phyloP scores from a whole-genome alignment of 805 yeast genomes.

The Komagataella pseudopastoris region DNA sequence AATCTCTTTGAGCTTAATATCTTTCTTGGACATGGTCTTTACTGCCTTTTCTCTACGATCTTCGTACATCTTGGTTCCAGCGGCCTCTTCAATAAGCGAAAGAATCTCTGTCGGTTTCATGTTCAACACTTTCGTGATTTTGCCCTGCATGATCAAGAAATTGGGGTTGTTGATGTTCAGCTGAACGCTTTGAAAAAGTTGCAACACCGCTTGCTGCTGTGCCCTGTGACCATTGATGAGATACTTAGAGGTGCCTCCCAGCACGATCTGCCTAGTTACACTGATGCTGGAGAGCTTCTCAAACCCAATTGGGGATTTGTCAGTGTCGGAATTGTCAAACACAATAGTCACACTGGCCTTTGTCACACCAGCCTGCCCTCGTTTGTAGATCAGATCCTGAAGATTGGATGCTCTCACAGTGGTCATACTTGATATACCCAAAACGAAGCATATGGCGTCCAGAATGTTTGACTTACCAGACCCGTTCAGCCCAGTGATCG shows the following conservation, averaged over 20 bases:
- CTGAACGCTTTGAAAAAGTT: conserved; percentile 87
- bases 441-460: conserved; percentile 96
- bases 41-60: conserved; percentile 87
- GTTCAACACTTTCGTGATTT: conserved; percentile 90
- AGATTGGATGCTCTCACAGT: conserved; percentile 88
- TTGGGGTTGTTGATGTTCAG: conserved; percentile 94
- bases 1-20: conserved; percentile 70
- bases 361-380: conserved; percentile 97
- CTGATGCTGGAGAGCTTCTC: conserved; percentile 67
- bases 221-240: conserved; percentile 93
- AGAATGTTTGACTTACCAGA: conserved; percentile 94
- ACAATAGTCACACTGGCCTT: conserved; percentile 95
- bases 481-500: conserved; percentile 95
- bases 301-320: conserved; percentile 79
- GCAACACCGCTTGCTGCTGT: conserved; percentile 84
- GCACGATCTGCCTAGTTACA: conserved; percentile 79
- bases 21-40: conserved; percentile 84
- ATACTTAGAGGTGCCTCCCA: conserved; percentile 89
- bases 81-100: conserved; percentile 92
- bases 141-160: conserved; percentile 96
- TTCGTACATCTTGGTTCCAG: conserved; percentile 93
- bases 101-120: conserved; percentile 90
- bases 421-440: conserved; percentile 90
- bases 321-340: conserved; percentile 71
- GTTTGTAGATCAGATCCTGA: conserved; percentile 88